Percentiles rank a stretch among this genome's conserved stretches.
phyloP scores from a whole-genome alignment of 2,329 filamentous ascomycete genomes.

The Xenosphaeropsis pyriputrescens region DNA sequence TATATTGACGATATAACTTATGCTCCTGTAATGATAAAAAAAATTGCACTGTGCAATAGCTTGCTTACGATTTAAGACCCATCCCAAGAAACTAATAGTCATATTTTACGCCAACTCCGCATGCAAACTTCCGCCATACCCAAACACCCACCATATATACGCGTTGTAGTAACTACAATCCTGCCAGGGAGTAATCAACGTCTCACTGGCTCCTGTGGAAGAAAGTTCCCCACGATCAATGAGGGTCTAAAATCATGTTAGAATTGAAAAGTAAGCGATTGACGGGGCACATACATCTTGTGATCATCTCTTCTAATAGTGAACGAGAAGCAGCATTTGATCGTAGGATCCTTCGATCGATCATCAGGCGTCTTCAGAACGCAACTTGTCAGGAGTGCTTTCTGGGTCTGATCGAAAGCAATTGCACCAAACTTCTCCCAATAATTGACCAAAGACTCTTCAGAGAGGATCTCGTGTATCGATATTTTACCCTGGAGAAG shows the following conservation, averaged over 20 bases:
- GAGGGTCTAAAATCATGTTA: slow-evolving; percentile 51
- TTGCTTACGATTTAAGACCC: slow-evolving; percentile 1
- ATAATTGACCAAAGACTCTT: slow-evolving; percentile 89
- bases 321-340: slow-evolving; percentile 95
- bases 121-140: slow-evolving; percentile 1
- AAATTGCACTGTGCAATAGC: not conserved
- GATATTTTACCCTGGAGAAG: slow-evolving; percentile 68
- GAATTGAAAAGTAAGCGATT: slow-evolving; percentile 5
- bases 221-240: slow-evolving; percentile 90
- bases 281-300: slow-evolving; percentile 60
- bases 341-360: slow-evolving; percentile 52
- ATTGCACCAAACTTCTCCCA: slow-evolving; percentile 99
- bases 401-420: slow-evolving; percentile 86
- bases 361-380: slow-evolving; percentile 71
- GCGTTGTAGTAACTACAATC: slow-evolving; percentile 8
- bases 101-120: slow-evolving; percentile 1
- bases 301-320: slow-evolving; percentile 89
- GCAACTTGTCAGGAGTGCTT: slow-evolving; percentile 89
- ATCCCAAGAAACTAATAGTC: not conserved
- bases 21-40: no score
- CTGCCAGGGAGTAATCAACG: slow-evolving; percentile 15
- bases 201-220: slow-evolving; percentile 61
- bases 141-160: slow-evolving; percentile 4
- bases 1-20: no score
- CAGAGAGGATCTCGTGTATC: slow-evolving; percentile 87